Evolutionary conservation across 176 grass and related monocot species (phyloP).

Genomic region (Cymbopogon citratus): DNA sequence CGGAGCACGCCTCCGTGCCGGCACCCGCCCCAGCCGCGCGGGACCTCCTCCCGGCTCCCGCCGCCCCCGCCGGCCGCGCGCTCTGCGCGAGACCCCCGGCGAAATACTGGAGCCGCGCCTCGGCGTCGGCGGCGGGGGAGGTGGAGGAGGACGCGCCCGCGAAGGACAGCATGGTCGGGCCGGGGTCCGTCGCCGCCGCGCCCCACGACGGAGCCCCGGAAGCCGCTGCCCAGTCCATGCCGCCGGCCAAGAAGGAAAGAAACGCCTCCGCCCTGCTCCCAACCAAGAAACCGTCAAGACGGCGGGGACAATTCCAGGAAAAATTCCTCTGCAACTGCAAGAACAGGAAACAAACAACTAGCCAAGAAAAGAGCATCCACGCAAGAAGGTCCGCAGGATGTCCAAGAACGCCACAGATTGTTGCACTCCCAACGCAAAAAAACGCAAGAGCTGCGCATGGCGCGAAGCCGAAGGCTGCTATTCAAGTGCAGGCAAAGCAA

Average conservation of each 20-base stretch:
- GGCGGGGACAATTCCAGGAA: neutral
- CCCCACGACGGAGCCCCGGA: constrained; percentile 46
- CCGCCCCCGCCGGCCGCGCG: constrained; percentile 22
- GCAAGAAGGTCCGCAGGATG: neutral
- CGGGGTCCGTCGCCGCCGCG: constrained; percentile 21
- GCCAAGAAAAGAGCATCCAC: neutral
- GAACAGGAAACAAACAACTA: neutral
- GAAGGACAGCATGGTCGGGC: constrained; percentile 37
- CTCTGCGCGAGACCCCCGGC: constrained; percentile 30
- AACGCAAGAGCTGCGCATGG: neutral
- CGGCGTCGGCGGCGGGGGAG: neutral
- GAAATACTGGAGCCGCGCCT: constrained; percentile 33
- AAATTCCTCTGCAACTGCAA: neutral
- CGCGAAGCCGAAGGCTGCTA: neutral
- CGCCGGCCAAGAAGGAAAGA: neutral
- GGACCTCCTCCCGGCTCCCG: neutral
- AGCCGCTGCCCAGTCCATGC: constrained; percentile 60
- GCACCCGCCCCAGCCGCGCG: constrained; percentile 15
- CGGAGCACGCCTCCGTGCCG: constrained; percentile 38
- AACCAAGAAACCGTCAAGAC: constrained; percentile 24
- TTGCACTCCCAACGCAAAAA: neutral
- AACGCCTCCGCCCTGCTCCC: neutral
- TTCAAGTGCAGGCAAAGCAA: neutral
- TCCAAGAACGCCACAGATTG: neutral
- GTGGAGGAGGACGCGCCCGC: constrained; percentile 7